Percentiles rank a stretch among this genome's conserved stretches.
These are phyloP conservation scores for Mucor sp. DNA, from an alignment of 371 early-diverging fungal species.

Conservation along the genomic window DNA sequence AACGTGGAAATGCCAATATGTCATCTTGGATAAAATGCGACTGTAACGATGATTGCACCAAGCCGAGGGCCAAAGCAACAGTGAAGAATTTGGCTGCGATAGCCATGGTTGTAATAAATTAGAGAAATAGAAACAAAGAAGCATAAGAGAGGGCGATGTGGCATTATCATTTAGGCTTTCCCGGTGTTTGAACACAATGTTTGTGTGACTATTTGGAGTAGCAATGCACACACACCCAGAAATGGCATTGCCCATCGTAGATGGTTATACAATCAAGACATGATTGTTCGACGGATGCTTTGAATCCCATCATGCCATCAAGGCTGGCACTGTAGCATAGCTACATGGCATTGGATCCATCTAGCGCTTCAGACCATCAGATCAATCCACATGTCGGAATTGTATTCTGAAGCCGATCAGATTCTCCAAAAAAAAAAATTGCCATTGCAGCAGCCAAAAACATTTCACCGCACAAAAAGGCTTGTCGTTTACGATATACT, in stretches of 20 bases:
- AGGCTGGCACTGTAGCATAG: neutral
- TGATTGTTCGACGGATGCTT: neutral
- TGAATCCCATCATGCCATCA: neutral
- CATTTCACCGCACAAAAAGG: too few relatives aligned
- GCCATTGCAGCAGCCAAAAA: too few relatives aligned
- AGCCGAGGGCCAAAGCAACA: neutral
- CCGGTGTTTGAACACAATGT: neutral
- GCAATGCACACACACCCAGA: neutral
- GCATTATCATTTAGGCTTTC: neutral
- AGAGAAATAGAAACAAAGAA: neutral
- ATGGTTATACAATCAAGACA: neutral
- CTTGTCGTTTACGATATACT: too few relatives aligned
- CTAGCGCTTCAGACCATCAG: too few relatives aligned
- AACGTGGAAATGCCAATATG: conserved; percentile 54
- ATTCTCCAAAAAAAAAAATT: too few relatives aligned
- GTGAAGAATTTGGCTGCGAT: neutral
- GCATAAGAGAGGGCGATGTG: neutral
- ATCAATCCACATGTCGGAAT: too few relatives aligned
- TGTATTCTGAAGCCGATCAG: too few relatives aligned
- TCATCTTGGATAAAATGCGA: conserved; percentile 55
- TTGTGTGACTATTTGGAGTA: conserved; percentile 7
- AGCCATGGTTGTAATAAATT: neutral
- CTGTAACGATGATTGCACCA: conserved; percentile 7
- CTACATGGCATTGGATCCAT: too few relatives aligned
- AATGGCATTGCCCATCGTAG: neutral